phyloP scores from a whole-genome alignment of 768 basidiomycete genomes.

The Wakefieldia striispora region DNA sequence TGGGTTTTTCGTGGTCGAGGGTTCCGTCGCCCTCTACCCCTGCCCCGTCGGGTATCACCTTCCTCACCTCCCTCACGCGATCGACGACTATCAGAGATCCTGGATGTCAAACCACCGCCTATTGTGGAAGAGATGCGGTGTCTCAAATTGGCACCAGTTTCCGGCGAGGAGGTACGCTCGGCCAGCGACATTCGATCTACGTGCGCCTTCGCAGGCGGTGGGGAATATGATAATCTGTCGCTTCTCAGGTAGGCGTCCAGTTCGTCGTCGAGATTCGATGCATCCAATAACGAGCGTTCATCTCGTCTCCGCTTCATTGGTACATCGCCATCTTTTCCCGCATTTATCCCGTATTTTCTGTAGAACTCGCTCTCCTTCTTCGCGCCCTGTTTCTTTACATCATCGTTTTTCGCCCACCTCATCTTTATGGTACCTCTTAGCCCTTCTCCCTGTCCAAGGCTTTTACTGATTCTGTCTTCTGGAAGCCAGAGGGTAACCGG shows the following conservation, averaged over 20 bases:
- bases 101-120: constrained; percentile 21
- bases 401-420: constrained; percentile 71
- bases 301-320: constrained; percentile 38
- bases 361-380: constrained; percentile 76
- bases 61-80: constrained; percentile 22
- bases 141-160: constrained; percentile 39
- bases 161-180: constrained; percentile 52
- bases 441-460: constrained; percentile 66
- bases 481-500: constrained; percentile 78
- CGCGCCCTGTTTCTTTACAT: constrained; percentile 78
- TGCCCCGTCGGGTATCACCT: constrained; percentile 26
- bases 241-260: constrained; percentile 66
- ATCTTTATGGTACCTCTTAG: constrained; percentile 65
- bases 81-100: constrained; percentile 18
- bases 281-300: constrained; percentile 31
- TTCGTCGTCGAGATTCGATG: constrained; percentile 59
- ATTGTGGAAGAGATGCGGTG: constrained; percentile 45
- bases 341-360: constrained; percentile 61
- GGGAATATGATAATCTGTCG: constrained; percentile 37
- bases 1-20: constrained; percentile 55
- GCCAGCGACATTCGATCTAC: constrained; percentile 63
- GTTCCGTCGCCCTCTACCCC: constrained; percentile 38
- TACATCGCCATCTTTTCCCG: constrained; percentile 58
- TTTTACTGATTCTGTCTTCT: constrained; percentile 71
- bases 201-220: constrained; percentile 65